phyloP scores from a whole-genome alignment of 78 protist species.

The Guillardia theta region DNA sequence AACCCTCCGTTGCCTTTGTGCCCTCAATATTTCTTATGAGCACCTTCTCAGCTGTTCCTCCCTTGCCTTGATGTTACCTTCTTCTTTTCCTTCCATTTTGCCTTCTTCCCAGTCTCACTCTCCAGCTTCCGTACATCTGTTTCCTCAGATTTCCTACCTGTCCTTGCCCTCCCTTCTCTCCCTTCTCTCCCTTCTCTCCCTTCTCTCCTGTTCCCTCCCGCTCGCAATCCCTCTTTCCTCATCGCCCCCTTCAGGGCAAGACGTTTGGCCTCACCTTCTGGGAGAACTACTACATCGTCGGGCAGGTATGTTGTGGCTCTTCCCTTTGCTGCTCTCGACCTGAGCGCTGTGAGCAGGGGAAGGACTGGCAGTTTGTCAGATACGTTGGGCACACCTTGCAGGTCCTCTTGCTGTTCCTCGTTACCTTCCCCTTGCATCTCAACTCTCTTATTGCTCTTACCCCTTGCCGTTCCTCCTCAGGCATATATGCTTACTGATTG shows the following conservation, averaged over 20 bases:
- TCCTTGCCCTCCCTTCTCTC: too few species aligned
- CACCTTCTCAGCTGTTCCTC: too few species aligned
- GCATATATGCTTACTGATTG: neutral
- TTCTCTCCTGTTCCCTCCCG: too few species aligned
- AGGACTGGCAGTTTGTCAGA: neutral
- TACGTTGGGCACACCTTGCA: conserved; percentile 18
- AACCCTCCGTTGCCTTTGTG: too few species aligned
- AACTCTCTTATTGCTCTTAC: neutral
- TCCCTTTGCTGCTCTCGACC: neutral
- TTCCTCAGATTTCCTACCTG: too few species aligned
- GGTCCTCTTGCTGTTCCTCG: neutral
- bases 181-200: too few species aligned
- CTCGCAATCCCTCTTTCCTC: too few species aligned
- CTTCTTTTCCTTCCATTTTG: too few species aligned
- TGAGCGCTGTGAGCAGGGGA: neutral
- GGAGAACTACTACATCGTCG: conserved; percentile 40
- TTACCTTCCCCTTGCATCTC: neutral
- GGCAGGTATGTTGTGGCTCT: neutral
- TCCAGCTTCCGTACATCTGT: too few species aligned
- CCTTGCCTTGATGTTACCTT: too few species aligned
- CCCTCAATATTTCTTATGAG: too few species aligned
- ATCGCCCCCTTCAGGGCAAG: neutral
- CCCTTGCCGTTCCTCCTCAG: neutral
- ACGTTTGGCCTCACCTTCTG: conserved; percentile 39
- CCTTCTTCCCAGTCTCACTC: too few species aligned